phyloP scores from a whole-genome alignment of 768 basidiomycete species.

The Lactarius pseudohatsudake region DNA sequence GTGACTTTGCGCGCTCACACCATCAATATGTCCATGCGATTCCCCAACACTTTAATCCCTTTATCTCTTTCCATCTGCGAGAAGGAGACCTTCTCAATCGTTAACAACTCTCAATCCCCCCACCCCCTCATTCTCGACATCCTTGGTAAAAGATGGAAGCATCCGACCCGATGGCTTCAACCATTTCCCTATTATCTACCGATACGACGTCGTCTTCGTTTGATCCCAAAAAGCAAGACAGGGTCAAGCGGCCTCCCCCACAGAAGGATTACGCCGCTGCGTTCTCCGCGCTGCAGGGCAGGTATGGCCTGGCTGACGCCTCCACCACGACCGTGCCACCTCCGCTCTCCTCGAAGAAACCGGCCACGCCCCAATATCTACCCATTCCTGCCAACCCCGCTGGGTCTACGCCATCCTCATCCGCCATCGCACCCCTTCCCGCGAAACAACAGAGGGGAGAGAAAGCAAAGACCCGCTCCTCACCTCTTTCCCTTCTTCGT shows the following conservation, averaged over 20 bases:
- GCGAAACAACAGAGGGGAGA: background rate
- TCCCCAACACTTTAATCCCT: background rate
- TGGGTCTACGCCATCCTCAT: background rate
- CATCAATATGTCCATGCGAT: background rate
- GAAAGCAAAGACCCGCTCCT: background rate
- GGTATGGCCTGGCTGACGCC: conserved; percentile 3
- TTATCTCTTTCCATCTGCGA: background rate
- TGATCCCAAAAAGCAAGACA: background rate
- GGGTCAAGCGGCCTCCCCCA: background rate
- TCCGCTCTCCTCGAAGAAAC: background rate
- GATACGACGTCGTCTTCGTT: conserved; percentile 23
- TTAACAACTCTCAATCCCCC: background rate
- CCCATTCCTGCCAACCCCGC: background rate
- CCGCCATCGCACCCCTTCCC: background rate
- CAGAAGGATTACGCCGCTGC: conserved; percentile 17
- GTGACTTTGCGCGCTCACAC: background rate
- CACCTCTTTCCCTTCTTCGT: conserved; percentile 3
- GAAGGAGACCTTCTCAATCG: background rate
- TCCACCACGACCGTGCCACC: background rate
- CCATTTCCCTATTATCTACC: conserved; percentile 14
- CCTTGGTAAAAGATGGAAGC: background rate
- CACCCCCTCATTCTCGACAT: background rate
- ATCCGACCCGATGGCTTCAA: conserved; percentile 2
- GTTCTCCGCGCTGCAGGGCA: conserved; percentile 8
- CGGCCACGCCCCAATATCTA: background rate